Base-by-base conservation (phyloP, 106 monocot species). In the Allium fistulosum region DNA sequence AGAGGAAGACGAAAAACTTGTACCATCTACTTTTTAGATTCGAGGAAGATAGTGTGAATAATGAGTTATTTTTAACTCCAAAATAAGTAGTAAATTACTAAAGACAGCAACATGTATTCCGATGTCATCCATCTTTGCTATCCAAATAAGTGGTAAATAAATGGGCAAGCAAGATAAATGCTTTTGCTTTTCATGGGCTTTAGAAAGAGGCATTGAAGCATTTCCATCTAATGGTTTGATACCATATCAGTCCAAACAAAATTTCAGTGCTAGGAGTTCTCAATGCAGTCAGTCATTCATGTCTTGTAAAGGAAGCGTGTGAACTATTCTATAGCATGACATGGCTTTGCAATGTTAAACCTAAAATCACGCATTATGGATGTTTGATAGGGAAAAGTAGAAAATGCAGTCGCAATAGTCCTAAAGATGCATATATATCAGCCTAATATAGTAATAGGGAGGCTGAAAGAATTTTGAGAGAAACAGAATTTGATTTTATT, bases 131-230 rank as follows among this genome's bases (percentile, higher is more conserved):
- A 37, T 37, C 37, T 37, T 37, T 37, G 37, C 37, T 37, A 37
- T 73, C 75, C n/a, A n/a, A n/a, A n/a, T n/a, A n/a, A n/a, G n/a
- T n/a, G n/a, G n/a, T n/a, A n/a, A 12, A 75, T 72, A 76, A 79
- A 9, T 82, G 82, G 86, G 77, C 72, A 0, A 76, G 76, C 76
- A 73, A 82, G 79, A 77, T 86, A 45, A 65, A 72, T 14, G 82
- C 78, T 66, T 51, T 76, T 2, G 79, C 86, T 0, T 64, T 79
- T 66, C 76, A 86, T 15, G 86, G 86, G 4, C 57, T 59, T 37
- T 75, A 76, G 26, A 59, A 49, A 1, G 74, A 76, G 4, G 79
- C 82, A 58, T 67, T 86, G 8, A 3, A 48, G 4, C 15, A 72
- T 17, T 84, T 80, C 26, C 3, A 52, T 16, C 28, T 62, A 51